Conservation (phyloP, 2,329 filamentous ascomycete species). For the Delphinella strobiligena region DNA sequence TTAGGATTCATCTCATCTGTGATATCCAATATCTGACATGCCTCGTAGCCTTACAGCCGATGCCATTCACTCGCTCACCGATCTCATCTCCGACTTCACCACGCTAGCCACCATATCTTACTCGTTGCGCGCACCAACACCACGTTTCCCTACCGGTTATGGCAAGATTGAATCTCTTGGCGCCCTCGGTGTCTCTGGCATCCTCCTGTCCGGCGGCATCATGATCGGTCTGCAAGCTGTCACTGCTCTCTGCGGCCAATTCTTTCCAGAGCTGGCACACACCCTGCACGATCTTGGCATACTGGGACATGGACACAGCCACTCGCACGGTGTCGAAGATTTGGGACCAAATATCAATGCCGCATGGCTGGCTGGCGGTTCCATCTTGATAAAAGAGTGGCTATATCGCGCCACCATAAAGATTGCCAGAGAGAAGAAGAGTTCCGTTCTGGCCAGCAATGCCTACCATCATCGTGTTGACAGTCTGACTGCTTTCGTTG, state of each 20-base stretch:
- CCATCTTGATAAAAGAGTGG: slow-evolving; percentile 91
- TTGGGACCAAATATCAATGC: slow-evolving; percentile 78
- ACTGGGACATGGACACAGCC: slow-evolving; percentile 50
- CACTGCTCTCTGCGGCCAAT: slow-evolving; percentile 44
- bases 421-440: slow-evolving; percentile 85
- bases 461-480: slow-evolving; percentile 94
- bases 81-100: slow-evolving; percentile 87
- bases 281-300: slow-evolving; percentile 30
- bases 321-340: slow-evolving; percentile 43
- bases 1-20: neutral
- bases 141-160: slow-evolving; percentile 79
- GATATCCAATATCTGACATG: no score
- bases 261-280: slow-evolving; percentile 34
- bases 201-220: slow-evolving; percentile 77
- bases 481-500: slow-evolving; percentile 88
- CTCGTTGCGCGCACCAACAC: slow-evolving; percentile 74
- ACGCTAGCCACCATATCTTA: slow-evolving; percentile 90
- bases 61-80: slow-evolving; percentile 88
- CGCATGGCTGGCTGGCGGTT: slow-evolving; percentile 84
- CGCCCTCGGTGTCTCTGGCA: slow-evolving; percentile 81
- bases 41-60: slow-evolving; percentile 53
- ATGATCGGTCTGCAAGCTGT: slow-evolving; percentile 68
- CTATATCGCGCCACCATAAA: slow-evolving; percentile 97
- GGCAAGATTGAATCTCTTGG: slow-evolving; percentile 97
- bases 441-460: slow-evolving; percentile 89